Evolutionary conservation across 2,329 filamentous ascomycete species (phyloP).

Genomic region (Cladosporium oxysporum): DNA sequence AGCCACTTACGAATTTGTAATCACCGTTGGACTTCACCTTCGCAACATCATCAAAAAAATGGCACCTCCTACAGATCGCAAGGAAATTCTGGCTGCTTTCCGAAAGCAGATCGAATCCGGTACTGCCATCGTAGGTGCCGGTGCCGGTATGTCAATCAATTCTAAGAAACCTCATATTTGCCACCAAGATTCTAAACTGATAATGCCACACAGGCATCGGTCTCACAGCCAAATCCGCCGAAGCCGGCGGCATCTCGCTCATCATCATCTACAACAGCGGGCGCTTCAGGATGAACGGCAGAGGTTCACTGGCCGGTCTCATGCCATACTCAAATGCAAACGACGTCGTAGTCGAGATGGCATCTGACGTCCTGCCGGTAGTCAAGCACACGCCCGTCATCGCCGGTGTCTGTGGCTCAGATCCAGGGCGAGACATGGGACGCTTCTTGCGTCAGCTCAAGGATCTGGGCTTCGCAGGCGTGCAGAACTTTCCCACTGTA

Average conservation of each 20-base stretch:
- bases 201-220: constrained; percentile 58
- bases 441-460: constrained; percentile 62
- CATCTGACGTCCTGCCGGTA: constrained; percentile 66
- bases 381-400: constrained; percentile 66
- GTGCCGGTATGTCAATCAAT: constrained; percentile 51
- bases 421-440: constrained; percentile 66
- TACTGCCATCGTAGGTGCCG: constrained; percentile 66
- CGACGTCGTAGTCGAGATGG: constrained; percentile 69
- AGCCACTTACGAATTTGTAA: background rate
- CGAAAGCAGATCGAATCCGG: constrained; percentile 56
- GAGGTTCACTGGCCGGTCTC: constrained; percentile 67
- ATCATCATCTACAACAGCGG: constrained; percentile 75
- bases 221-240: constrained; percentile 69
- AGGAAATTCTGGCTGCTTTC: constrained; percentile 58
- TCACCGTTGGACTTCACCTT: background rate
- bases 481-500: constrained; percentile 75
- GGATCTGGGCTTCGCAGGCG: constrained; percentile 65
- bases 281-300: constrained; percentile 71
- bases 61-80: constrained; percentile 59
- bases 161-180: background rate
- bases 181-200: background rate
- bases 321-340: constrained; percentile 74
- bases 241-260: constrained; percentile 67
- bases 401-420: constrained; percentile 70
- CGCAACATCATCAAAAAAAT: constrained; percentile 41